A percentile compares a stretch with the other conserved stretches of the same genome.
phyloP scores from a whole-genome alignment of 345 rosid genomes.

The Brassica incana region DNA sequence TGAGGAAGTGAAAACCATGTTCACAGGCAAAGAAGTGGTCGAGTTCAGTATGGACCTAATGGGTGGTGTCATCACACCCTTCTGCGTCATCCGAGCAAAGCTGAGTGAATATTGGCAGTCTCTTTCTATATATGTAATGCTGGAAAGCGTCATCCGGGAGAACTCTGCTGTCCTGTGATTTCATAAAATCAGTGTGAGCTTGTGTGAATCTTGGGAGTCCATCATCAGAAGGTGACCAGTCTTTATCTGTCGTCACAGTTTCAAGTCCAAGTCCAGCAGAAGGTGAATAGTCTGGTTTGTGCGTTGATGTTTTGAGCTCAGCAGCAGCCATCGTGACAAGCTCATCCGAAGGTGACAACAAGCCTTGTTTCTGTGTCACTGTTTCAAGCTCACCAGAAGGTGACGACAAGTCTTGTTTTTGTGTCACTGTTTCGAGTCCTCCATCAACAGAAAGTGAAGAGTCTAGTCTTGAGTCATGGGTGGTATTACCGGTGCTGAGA shows the following conservation, averaged over 20 bases:
- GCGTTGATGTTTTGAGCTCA: not conserved
- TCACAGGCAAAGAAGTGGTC: not conserved
- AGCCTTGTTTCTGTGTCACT: slow-evolving; percentile 13
- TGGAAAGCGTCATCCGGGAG: slow-evolving; percentile 17
- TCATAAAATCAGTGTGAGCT: slow-evolving; percentile 18
- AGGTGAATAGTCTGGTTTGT: slow-evolving; percentile 41
- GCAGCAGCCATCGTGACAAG: not conserved
- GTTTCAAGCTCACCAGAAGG: not conserved
- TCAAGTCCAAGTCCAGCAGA: slow-evolving; percentile 50
- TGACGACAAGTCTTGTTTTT: not conserved
- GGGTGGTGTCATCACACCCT: not conserved
- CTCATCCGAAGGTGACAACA: slow-evolving; percentile 66
- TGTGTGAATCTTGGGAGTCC: slow-evolving; percentile 52
- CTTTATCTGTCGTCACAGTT: slow-evolving; percentile 5
- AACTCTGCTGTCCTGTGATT: slow-evolving; percentile 6
- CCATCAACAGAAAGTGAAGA: slow-evolving; percentile 21
- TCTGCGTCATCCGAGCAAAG: not conserved
- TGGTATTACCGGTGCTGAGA: not conserved
- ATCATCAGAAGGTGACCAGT: slow-evolving; percentile 77
- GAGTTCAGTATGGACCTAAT: not conserved
- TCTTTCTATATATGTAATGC: slow-evolving; percentile 18
- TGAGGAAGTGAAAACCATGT: not conserved
- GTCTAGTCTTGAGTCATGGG: slow-evolving; percentile 3
- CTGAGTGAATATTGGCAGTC: slow-evolving; percentile 6
- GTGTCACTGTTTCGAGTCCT: not conserved